These are phyloP conservation scores for Scolecobasidium constrictum DNA, from an alignment of 2,329 filamentous ascomycete genomes.

Conservation along the genomic window DNA sequence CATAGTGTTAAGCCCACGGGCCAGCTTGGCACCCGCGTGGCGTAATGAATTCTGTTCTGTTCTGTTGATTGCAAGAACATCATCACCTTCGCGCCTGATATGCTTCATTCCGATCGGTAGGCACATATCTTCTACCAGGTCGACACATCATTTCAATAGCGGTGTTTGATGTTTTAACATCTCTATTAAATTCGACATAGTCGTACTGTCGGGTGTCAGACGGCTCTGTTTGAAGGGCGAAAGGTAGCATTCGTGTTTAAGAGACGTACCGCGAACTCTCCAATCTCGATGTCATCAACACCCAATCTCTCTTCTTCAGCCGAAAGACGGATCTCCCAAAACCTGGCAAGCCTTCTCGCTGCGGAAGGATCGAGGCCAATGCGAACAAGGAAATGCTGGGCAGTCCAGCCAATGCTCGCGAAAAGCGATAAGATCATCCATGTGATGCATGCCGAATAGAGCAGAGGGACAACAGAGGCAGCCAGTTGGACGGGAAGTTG, in stretches of 20 bases:
- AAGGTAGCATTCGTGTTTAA: no score
- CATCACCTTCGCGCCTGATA: no score
- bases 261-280: slow-evolving; percentile 64
- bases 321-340: slow-evolving; percentile 59
- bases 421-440: slow-evolving; percentile 55
- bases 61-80: no score
- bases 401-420: slow-evolving; percentile 61
- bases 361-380: no score
- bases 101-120: no score
- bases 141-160: no score
- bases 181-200: slow-evolving; percentile 73
- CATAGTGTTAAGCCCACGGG: no score
- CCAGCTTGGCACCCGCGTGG: no score
- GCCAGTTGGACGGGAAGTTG: slow-evolving; percentile 77
- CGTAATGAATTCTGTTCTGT: no score
- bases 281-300: slow-evolving; percentile 82
- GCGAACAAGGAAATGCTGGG: slow-evolving; percentile 65
- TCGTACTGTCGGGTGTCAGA: slow-evolving; percentile 49
- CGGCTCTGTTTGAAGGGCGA: slow-evolving; percentile 7
- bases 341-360: no score
- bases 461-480: slow-evolving; percentile 64
- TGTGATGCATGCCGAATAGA: slow-evolving; percentile 69
- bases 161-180: slow-evolving; percentile 42
- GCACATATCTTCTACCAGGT: no score
- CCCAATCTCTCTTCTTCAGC: slow-evolving; percentile 75